Percentiles rank a stretch among this genome's conserved stretches.
Evolutionary conservation across 768 basidiomycete species (phyloP).

Genomic region (Lenzites betulinus): DNA sequence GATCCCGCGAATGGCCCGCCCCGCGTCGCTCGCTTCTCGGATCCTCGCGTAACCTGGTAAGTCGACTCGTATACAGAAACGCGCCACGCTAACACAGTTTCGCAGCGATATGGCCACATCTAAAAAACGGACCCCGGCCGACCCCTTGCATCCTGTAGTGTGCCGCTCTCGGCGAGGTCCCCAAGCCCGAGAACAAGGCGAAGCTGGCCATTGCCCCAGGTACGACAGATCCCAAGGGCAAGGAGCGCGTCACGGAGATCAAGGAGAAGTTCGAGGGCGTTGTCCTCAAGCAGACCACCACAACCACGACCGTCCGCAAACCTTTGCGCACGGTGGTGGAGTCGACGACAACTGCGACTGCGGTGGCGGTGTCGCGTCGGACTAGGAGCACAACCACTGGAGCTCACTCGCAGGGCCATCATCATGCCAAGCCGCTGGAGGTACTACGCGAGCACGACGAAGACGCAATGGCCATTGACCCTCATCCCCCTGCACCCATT

Average conservation of each 20-base stretch:
- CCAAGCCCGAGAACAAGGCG: slow-evolving; percentile 48
- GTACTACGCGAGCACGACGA: slow-evolving; percentile 46
- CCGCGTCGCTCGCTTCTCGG: too few species aligned
- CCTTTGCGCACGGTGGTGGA: slow-evolving; percentile 56
- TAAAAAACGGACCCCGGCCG: too few species aligned
- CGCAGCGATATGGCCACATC: too few species aligned
- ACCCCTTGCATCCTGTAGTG: too few species aligned
- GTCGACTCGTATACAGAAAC: too few species aligned
- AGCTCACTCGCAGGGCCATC: slow-evolving; percentile 30
- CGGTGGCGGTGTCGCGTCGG: slow-evolving; percentile 26
- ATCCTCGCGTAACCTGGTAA: too few species aligned
- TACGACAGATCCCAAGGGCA: slow-evolving; percentile 48
- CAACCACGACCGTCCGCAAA: slow-evolving; percentile 44
- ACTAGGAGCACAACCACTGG: slow-evolving; percentile 28
- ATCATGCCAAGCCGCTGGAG: slow-evolving; percentile 28
- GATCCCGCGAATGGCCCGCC: too few species aligned
- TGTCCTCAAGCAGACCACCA: slow-evolving; percentile 54
- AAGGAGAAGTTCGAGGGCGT: slow-evolving; percentile 63
- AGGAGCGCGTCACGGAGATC: slow-evolving; percentile 45
- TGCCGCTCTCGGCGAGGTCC: slow-evolving; percentile 75
- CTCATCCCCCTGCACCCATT: slow-evolving; percentile 28
- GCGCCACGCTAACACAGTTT: too few species aligned
- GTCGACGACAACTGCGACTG: slow-evolving; percentile 23
- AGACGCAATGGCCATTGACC: slow-evolving; percentile 49
- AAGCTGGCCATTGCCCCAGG: slow-evolving; percentile 16